phyloP scores from a whole-genome alignment of 2,329 filamentous ascomycete genomes.

The Talaromyces sp. region DNA sequence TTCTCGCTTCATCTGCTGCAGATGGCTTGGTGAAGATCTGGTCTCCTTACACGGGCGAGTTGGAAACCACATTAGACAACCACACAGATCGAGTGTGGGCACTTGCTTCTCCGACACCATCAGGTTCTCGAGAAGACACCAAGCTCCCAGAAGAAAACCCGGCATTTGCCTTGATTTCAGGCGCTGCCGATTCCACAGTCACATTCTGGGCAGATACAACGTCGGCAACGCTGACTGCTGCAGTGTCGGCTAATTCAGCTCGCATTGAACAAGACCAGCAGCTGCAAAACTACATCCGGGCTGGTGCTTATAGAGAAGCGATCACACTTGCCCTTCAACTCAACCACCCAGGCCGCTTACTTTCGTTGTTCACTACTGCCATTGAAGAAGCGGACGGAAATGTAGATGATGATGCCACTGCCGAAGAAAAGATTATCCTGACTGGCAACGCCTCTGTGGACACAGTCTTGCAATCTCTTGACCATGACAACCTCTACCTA shows the following conservation, averaged over 20 bases:
- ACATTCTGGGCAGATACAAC: constrained; percentile 97
- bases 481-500: constrained; percentile 78
- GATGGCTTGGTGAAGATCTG: constrained; percentile 96
- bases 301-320: constrained; percentile 84
- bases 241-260: constrained; percentile 67
- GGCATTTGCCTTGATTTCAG: constrained; percentile 66
- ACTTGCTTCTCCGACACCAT: constrained; percentile 59
- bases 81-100: constrained; percentile 96
- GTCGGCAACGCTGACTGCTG: constrained; percentile 67
- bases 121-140: constrained; percentile 26
- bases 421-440: constrained; percentile 26
- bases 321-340: constrained; percentile 88
- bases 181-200: constrained; percentile 84
- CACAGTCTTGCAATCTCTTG: constrained; percentile 71
- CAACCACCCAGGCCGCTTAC: constrained; percentile 84
- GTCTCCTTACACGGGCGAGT: constrained; percentile 80
- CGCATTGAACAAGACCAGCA: constrained; percentile 92
- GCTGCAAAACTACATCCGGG: constrained; percentile 84
- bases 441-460: constrained; percentile 61
- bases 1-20: constrained; percentile 76
- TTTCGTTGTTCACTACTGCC: constrained; percentile 77
- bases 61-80: constrained; percentile 87
- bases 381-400: constrained; percentile 65
- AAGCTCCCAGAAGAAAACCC: constrained; percentile 43
- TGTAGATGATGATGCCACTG: constrained; percentile 24